Percentiles rank a stretch among this genome's conserved stretches.
Conservation (phyloP, 164 flowering plant species). For the Nymphaea thermarum region DNA sequence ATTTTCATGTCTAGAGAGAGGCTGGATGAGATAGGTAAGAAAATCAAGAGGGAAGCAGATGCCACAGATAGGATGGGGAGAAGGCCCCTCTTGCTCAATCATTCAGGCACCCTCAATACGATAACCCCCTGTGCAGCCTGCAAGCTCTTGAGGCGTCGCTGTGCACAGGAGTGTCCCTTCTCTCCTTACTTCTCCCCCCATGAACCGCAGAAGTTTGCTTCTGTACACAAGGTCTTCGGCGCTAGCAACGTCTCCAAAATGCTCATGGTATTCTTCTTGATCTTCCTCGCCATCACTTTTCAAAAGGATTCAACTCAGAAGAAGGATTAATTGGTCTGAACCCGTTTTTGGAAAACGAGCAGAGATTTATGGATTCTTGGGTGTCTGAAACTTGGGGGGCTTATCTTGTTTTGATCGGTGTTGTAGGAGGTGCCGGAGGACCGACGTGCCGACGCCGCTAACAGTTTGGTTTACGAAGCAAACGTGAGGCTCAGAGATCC, state of each 20-base stretch:
- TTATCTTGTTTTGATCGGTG: background rate
- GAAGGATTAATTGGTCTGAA: too few species aligned
- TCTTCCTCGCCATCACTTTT: background rate
- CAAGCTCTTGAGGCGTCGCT: constrained; percentile 72
- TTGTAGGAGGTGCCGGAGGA: constrained; percentile 72
- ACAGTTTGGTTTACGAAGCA: constrained; percentile 87
- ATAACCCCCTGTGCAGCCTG: constrained; percentile 97
- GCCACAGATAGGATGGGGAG: constrained; percentile 43
- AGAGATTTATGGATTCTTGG: too few species aligned
- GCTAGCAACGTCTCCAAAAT: constrained; percentile 97
- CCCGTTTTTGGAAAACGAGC: too few species aligned
- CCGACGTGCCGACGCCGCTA: constrained; percentile 81
- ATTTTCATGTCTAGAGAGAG: constrained; percentile 33
- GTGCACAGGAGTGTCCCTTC: constrained; percentile 92
- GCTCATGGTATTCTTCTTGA: constrained; percentile 46
- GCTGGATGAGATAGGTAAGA: constrained; percentile 71
- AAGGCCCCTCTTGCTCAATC: constrained; percentile 46
- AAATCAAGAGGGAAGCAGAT: constrained; percentile 64
- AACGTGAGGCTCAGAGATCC: constrained; percentile 86
- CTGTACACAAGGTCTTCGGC: constrained; percentile 94
- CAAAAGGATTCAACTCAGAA: background rate
- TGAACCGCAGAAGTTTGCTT: constrained; percentile 89
- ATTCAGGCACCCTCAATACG: constrained; percentile 58
- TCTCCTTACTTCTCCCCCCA: constrained; percentile 95
- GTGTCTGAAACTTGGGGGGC: too few species aligned